These are phyloP conservation scores for Coemansia sp. DNA, from an alignment of 192 early-diverging fungal genomes.

Conservation along the genomic window DNA sequence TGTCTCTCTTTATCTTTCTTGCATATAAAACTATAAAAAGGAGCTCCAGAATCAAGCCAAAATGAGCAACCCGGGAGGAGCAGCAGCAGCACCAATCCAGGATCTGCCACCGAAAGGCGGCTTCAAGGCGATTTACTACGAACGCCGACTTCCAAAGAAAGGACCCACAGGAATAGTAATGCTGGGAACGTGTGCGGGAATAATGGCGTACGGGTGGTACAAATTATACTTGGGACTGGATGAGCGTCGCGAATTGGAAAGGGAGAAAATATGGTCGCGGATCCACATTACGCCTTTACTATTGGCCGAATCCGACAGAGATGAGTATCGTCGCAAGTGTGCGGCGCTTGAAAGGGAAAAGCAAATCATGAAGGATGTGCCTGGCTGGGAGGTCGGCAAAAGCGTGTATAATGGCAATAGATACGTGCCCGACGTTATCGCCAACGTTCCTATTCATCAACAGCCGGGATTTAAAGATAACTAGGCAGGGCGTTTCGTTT, in stretches of 20 bases:
- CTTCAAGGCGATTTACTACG: conserved; percentile 85
- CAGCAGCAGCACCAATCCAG: conserved; percentile 19
- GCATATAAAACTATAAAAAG: too few relatives aligned
- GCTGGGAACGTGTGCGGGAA: conserved; percentile 68
- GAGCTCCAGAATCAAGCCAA: neutral
- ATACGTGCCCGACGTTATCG: conserved; percentile 62
- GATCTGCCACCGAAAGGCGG: conserved; percentile 53
- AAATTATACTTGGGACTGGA: conserved; percentile 47
- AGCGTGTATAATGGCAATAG: conserved; percentile 90
- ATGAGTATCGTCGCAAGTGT: conserved; percentile 77
- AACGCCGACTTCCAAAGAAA: conserved; percentile 82
- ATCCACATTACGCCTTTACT: conserved; percentile 90
- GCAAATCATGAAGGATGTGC: conserved; percentile 84
- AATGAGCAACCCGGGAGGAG: conserved; percentile 24
- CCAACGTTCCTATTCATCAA: conserved; percentile 51
- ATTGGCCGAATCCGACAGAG: conserved; percentile 92
- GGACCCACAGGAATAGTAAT: conserved; percentile 90
- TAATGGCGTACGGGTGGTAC: conserved; percentile 87
- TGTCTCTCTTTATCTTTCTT: too few relatives aligned
- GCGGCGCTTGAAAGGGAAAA: conserved; percentile 74
- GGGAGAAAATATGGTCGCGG: conserved; percentile 92
- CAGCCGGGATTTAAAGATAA: conserved; percentile 38
- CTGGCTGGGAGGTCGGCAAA: conserved; percentile 75
- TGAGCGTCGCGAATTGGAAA: conserved; percentile 73
- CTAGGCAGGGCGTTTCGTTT: conserved; percentile 5